These are phyloP conservation scores for Byssochlamys sp. DNA, from an alignment of 2,329 filamentous ascomycete genomes.

Conservation along the genomic window DNA sequence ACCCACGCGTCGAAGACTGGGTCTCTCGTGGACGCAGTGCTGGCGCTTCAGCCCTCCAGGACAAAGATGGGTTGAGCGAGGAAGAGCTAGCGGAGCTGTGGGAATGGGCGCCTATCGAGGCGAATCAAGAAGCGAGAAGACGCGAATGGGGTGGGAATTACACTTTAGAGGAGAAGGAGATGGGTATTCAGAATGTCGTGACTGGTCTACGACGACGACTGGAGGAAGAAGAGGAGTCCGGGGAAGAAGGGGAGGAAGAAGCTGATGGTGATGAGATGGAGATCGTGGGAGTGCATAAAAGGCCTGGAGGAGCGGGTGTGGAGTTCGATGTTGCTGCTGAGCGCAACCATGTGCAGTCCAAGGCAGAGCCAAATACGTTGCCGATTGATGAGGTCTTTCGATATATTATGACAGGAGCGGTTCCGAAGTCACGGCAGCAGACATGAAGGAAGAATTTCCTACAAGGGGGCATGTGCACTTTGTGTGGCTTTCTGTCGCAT, in stretches of 20 bases:
- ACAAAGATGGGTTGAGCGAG: constrained; percentile 25
- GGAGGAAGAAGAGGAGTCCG: constrained; percentile 46
- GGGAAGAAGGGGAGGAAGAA: constrained; percentile 46
- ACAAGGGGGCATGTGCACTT: background rate
- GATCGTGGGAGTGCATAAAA: constrained; percentile 27
- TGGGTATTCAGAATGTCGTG: constrained; percentile 58
- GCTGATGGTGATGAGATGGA: constrained; percentile 35
- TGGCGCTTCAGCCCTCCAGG: constrained; percentile 6
- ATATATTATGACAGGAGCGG: constrained; percentile 42
- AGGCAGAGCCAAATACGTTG: constrained; percentile 21
- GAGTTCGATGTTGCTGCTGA: constrained; percentile 25
- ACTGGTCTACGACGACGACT: constrained; percentile 56
- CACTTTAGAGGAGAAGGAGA: constrained; percentile 59
- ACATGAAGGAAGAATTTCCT: constrained; percentile 2
- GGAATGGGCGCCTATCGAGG: constrained; percentile 45
- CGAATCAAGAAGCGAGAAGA: constrained; percentile 36
- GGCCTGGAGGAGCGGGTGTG: constrained; percentile 21
- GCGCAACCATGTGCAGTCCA: constrained; percentile 15
- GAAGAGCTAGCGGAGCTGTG: constrained; percentile 52
- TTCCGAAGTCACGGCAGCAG: constrained; percentile 17
- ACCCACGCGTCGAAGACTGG: constrained; percentile 65
- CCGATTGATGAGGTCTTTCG: constrained; percentile 40
- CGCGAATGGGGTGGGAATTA: constrained; percentile 55
- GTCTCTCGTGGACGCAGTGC: constrained; percentile 54
- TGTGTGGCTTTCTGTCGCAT: no score